A percentile compares a stretch with the other conserved stretches of the same genome.
Conservation (phyloP, 2,329 filamentous ascomycete species). For the Neonectria faginata region DNA sequence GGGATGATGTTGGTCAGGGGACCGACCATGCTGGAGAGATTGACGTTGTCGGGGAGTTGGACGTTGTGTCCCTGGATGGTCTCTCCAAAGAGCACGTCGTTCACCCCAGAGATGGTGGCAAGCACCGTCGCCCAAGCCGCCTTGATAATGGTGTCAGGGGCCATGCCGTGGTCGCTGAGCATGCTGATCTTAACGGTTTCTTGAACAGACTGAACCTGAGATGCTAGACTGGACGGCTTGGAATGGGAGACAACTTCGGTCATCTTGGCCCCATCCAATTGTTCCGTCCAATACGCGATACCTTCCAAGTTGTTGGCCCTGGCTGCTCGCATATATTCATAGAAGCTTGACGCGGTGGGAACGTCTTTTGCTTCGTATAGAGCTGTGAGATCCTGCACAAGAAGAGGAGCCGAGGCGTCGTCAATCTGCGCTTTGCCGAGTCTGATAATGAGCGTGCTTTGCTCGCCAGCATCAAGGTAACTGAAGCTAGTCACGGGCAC, state of each 20-base stretch:
- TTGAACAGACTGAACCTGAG: constrained; percentile 54
- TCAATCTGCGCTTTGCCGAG: constrained; percentile 64
- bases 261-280: constrained; percentile 60
- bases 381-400: constrained; percentile 62
- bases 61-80: constrained; percentile 61
- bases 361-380: constrained; percentile 56
- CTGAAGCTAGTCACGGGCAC: constrained; percentile 62
- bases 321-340: constrained; percentile 59
- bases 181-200: constrained; percentile 56
- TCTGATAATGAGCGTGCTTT: constrained; percentile 60
- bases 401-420: constrained; percentile 56
- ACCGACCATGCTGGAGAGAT: constrained; percentile 64
- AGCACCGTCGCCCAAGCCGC: constrained; percentile 69
- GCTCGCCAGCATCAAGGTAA: constrained; percentile 61
- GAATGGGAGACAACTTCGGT: constrained; percentile 59
- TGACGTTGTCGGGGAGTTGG: constrained; percentile 60
- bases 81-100: constrained; percentile 69
- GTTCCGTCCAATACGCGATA: constrained; percentile 58
- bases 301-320: constrained; percentile 54
- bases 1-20: constrained; percentile 62
- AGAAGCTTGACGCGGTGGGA: constrained; percentile 58
- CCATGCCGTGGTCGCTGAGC: constrained; percentile 57
- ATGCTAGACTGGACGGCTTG: constrained; percentile 55
- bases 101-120: constrained; percentile 59
- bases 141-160: constrained; percentile 66